Conservation (phyloP, 768 basidiomycete genomes). For the Lactarius psammicola region DNA sequence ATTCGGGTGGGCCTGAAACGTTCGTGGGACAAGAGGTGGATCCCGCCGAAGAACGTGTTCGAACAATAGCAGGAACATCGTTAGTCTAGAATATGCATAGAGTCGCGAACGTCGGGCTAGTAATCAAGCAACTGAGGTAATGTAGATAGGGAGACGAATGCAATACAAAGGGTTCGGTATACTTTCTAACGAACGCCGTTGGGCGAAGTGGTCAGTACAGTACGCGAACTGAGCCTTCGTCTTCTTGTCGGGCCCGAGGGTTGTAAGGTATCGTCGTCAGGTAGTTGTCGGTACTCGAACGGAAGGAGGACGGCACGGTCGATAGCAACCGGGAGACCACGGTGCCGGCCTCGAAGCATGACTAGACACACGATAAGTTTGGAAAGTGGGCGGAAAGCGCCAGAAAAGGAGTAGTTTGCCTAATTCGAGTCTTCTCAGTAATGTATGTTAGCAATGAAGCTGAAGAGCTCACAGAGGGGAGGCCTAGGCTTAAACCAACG, state of each 20-base stretch:
- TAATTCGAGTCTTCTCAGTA: constrained; percentile 35
- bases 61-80: too few relatives aligned
- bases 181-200: neutral
- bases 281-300: constrained; percentile 45
- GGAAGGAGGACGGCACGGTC: constrained; percentile 86
- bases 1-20: too few relatives aligned
- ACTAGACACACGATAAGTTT: constrained; percentile 85
- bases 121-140: neutral
- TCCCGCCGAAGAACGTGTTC: too few relatives aligned
- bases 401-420: constrained; percentile 81
- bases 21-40: too few relatives aligned
- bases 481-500: constrained; percentile 86
- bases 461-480: constrained; percentile 59
- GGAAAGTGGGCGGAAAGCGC: constrained; percentile 73
- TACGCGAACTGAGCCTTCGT: constrained; percentile 10
- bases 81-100: too few relatives aligned
- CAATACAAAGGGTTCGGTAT: neutral
- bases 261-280: neutral
- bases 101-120: too few relatives aligned
- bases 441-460: constrained; percentile 2
- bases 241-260: neutral
- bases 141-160: neutral
- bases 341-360: constrained; percentile 93
- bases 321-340: constrained; percentile 83
- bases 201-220: constrained; percentile 2